Conservation (phyloP, 257 asterid genomes). For the Solanum clarkiae region DNA sequence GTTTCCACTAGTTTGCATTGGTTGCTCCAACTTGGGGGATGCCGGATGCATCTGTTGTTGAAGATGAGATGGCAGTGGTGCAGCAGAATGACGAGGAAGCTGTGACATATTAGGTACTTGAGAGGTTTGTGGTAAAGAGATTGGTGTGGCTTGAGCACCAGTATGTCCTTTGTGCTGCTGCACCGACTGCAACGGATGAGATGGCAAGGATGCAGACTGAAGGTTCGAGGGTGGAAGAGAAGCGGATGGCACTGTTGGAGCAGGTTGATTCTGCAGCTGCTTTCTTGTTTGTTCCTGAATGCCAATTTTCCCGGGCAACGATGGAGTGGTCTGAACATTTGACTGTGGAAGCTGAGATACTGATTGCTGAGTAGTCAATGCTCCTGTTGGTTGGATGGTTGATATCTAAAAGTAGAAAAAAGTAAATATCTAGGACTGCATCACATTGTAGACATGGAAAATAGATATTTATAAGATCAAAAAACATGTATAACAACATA, state of each 20-base stretch:
- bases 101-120: slow-evolving; percentile 44
- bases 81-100: slow-evolving; percentile 50
- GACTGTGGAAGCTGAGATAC: slow-evolving; percentile 34
- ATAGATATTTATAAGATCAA: neutral
- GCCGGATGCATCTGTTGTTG: slow-evolving; percentile 41
- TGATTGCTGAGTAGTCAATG: slow-evolving; percentile 47
- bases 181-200: slow-evolving; percentile 35
- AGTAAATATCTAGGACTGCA: neutral
- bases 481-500: slow-evolving; percentile 16
- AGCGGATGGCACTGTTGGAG: slow-evolving; percentile 23
- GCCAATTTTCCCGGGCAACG: slow-evolving; percentile 36
- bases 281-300: slow-evolving; percentile 51
- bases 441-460: slow-evolving; percentile 2
- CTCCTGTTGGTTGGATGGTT: slow-evolving; percentile 30
- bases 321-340: slow-evolving; percentile 31
- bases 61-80: slow-evolving; percentile 47
- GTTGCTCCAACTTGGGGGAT: slow-evolving; percentile 56
- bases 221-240: slow-evolving; percentile 36
- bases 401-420: slow-evolving; percentile 27
- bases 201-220: slow-evolving; percentile 38
- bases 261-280: slow-evolving; percentile 45
- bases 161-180: slow-evolving; percentile 48
- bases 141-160: slow-evolving; percentile 36
- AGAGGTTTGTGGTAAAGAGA: slow-evolving; percentile 43
- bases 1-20: slow-evolving; percentile 41